Percentiles rank a stretch among this genome's conserved stretches.
Evolutionary conservation across 2,329 filamentous ascomycete species (phyloP).

Genomic region (Ascomycota sp.): DNA sequence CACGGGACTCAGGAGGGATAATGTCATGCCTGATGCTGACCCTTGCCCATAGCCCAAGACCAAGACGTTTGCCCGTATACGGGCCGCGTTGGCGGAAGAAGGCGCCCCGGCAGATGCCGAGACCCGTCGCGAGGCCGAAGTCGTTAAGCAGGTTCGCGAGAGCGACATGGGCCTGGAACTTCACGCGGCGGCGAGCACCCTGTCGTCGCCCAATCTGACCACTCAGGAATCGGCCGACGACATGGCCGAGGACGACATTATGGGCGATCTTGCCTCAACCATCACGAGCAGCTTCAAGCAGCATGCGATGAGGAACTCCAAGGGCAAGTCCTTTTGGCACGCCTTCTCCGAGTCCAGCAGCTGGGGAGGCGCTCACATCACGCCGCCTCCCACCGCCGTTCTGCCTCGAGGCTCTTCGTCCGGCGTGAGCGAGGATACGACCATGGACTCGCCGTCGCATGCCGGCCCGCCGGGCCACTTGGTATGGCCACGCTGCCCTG

Average conservation of each 20-base stretch:
- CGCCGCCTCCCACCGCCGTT: slow-evolving; percentile 43
- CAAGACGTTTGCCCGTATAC: slow-evolving; percentile 82
- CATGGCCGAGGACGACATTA: slow-evolving; percentile 45
- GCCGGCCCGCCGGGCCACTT: slow-evolving; percentile 14
- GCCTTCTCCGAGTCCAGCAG: slow-evolving; percentile 47
- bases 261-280: slow-evolving; percentile 28
- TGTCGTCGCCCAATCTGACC: slow-evolving; percentile 48
- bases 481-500: slow-evolving; percentile 8
- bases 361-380: slow-evolving; percentile 24
- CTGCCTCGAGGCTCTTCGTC: slow-evolving; percentile 36
- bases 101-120: slow-evolving; percentile 71
- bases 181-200: slow-evolving; percentile 28
- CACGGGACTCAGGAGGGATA: not conserved
- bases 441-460: slow-evolving; percentile 44
- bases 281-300: slow-evolving; percentile 50
- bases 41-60: slow-evolving; percentile 53
- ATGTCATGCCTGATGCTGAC: not conserved
- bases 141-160: slow-evolving; percentile 84
- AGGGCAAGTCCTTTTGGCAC: slow-evolving; percentile 51
- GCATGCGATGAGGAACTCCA: slow-evolving; percentile 48
- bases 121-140: slow-evolving; percentile 74
- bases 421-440: slow-evolving; percentile 44
- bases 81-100: slow-evolving; percentile 75
- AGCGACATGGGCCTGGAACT: slow-evolving; percentile 47
- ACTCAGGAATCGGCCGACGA: slow-evolving; percentile 44